Percentiles rank a stretch among this genome's conserved stretches.
phyloP scores from a whole-genome alignment of 148 eudicot genomes.

The Rhododendron simsii region DNA sequence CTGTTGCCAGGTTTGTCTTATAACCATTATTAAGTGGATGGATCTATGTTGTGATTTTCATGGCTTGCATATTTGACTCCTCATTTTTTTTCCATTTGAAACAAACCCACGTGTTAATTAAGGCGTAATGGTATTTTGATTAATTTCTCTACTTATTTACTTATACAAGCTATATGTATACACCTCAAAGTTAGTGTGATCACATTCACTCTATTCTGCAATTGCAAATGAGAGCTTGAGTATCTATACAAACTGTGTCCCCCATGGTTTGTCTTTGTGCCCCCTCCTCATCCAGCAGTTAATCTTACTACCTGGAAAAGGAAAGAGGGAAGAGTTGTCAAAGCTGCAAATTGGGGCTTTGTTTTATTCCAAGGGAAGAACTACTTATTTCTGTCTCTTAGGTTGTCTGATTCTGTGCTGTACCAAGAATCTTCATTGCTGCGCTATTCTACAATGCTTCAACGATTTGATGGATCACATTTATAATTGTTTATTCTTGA shows the following conservation, averaged over 20 bases:
- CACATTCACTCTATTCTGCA: background rate
- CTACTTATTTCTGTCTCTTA: background rate
- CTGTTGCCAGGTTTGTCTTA: conserved; percentile 75
- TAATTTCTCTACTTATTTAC: background rate
- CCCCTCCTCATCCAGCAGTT: background rate
- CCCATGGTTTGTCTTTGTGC: background rate
- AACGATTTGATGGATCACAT: background rate
- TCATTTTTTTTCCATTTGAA: background rate
- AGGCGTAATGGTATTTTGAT: background rate
- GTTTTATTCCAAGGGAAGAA: background rate
- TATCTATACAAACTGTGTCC: background rate
- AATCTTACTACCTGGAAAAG: conserved; percentile 1
- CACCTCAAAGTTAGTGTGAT: background rate
- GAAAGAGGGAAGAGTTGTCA: background rate
- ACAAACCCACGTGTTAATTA: background rate
- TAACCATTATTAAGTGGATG: conserved; percentile 4
- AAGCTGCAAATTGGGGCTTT: background rate
- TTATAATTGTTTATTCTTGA: background rate
- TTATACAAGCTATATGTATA: background rate
- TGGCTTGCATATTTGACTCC: background rate
- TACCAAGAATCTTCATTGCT: background rate
- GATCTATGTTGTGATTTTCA: background rate
- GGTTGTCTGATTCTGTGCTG: background rate
- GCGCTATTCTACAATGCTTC: background rate
- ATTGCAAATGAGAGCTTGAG: background rate